Percentiles rank a stretch among this genome's conserved stretches.
These are phyloP conservation scores for Pterula multifida DNA, from an alignment of 1,284 basidiomycete genomes.

Conservation along the genomic window DNA sequence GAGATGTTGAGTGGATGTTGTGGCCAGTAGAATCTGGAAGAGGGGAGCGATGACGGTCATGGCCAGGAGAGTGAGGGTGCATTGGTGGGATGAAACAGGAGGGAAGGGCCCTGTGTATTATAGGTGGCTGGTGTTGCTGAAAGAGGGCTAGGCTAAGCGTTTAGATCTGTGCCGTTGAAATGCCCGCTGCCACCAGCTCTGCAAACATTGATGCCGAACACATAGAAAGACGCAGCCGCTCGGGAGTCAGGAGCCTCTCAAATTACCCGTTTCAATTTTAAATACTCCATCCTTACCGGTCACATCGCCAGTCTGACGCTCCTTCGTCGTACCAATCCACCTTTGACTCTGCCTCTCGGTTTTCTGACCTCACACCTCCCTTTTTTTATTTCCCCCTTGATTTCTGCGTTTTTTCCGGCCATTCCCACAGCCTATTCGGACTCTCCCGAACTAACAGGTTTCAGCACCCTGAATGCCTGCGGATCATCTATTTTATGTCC, in stretches of 20 bases:
- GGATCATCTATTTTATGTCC: neutral
- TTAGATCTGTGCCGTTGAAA: neutral
- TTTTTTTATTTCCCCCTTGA: neutral
- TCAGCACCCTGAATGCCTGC: neutral
- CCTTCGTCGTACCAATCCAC: neutral
- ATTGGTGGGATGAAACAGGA: neutral
- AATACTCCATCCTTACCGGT: neutral
- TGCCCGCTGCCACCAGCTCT: neutral
- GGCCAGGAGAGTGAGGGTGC: constrained; percentile 1
- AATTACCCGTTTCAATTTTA: neutral
- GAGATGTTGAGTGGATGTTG: neutral
- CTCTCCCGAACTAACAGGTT: neutral
- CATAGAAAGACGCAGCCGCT: neutral
- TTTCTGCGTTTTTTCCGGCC: neutral
- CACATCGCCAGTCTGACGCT: neutral
- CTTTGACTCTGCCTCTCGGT: neutral
- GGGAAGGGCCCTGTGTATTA: neutral
- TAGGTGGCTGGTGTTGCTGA: neutral
- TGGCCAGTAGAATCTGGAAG: neutral
- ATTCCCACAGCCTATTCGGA: neutral
- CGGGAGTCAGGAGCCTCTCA: neutral
- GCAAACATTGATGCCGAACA: neutral
- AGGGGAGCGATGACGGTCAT: neutral
- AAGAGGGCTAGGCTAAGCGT: neutral
- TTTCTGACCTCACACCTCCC: neutral